A percentile compares a stretch with the other conserved stretches of the same genome.
Conservation (phyloP, 2,329 filamentous ascomycete species). For the Ophiostoma angusticollis region DNA sequence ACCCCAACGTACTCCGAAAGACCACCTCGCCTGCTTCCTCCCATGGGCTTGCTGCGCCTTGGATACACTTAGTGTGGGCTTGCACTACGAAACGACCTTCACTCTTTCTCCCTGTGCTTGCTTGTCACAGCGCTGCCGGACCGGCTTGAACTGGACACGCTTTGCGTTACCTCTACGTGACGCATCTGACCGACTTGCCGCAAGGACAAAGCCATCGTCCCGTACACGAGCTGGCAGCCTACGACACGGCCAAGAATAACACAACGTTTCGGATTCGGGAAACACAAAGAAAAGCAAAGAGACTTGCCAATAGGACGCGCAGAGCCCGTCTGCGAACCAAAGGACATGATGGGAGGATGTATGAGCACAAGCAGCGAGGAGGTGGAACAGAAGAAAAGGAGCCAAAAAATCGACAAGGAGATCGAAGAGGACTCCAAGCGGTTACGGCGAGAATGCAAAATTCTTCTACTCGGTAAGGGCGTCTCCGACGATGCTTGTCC, state of each 20-base stretch:
- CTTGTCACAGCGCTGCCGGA: too few relatives aligned
- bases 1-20: background rate
- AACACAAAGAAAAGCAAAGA: too few relatives aligned
- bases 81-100: background rate
- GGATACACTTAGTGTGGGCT: conserved; percentile 1
- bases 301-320: background rate
- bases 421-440: conserved; percentile 90
- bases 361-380: conserved; percentile 82
- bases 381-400: conserved; percentile 87
- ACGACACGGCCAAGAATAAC: too few relatives aligned
- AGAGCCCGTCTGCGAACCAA: background rate
- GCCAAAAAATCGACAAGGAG: conserved; percentile 85
- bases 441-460: conserved; percentile 96
- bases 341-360: conserved; percentile 66
- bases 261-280: too few relatives aligned
- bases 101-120: background rate
- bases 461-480: conserved; percentile 72
- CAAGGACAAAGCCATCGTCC: too few relatives aligned
- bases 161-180: too few relatives aligned
- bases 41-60: conserved; percentile 5
- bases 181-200: too few relatives aligned
- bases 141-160: too few relatives aligned
- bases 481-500: too few relatives aligned
- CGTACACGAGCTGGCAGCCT: too few relatives aligned
- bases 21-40: background rate